A percentile compares a stretch with the other conserved stretches of the same genome.
These are phyloP conservation scores for Angophora floribunda DNA, from an alignment of 345 rosid genomes.

Conservation along the genomic window DNA sequence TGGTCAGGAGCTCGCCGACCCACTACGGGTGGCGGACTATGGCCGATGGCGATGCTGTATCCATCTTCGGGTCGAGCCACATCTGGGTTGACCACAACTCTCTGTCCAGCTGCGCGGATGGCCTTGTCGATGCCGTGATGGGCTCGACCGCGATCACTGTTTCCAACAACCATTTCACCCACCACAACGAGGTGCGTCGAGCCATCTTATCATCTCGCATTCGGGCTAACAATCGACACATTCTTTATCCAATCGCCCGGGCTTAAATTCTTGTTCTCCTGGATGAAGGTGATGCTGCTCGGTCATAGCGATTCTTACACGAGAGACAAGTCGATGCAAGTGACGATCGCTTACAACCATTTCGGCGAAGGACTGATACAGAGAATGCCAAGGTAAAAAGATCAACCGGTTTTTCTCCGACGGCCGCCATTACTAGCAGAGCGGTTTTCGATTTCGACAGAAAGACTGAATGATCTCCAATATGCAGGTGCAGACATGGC, in stretches of 20 bases:
- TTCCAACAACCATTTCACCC: slow-evolving; percentile 80
- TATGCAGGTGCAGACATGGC: slow-evolving; percentile 82
- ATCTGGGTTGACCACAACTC: slow-evolving; percentile 94
- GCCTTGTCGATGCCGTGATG: slow-evolving; percentile 94
- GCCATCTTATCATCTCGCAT: neutral
- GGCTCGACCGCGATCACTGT: slow-evolving; percentile 90
- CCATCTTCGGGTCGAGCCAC: slow-evolving; percentile 85
- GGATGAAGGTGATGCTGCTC: slow-evolving; percentile 64
- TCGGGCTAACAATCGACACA: neutral
- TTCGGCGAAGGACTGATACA: slow-evolving; percentile 89
- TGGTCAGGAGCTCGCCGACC: slow-evolving; percentile 77
- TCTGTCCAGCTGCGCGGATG: slow-evolving; percentile 89
- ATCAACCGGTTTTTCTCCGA: neutral
- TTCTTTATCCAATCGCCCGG: neutral
- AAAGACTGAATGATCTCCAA: neutral
- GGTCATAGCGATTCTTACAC: slow-evolving; percentile 90
- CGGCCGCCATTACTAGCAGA: neutral
- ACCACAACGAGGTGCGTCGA: slow-evolving; percentile 81
- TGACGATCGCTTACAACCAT: slow-evolving; percentile 93
- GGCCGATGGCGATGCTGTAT: slow-evolving; percentile 87
- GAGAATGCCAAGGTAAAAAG: slow-evolving; percentile 85
- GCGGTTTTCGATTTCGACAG: neutral
- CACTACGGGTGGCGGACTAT: slow-evolving; percentile 92
- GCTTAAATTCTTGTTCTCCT: neutral
- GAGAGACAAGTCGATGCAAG: slow-evolving; percentile 86